Evolutionary conservation across 2,329 filamentous ascomycete genomes (phyloP).

Genomic region (Hymenoscyphus fraxineus): DNA sequence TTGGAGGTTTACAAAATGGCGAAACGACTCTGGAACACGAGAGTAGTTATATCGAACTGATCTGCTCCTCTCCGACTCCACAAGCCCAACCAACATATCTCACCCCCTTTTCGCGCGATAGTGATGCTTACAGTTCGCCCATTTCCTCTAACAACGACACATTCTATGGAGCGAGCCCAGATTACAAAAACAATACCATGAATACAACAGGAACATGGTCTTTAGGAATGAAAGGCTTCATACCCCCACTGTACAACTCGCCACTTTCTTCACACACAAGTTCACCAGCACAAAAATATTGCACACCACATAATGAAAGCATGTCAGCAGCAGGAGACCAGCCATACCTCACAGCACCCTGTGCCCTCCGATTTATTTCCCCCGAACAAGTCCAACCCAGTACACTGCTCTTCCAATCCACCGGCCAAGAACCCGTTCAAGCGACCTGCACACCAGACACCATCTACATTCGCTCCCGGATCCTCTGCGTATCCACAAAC

Average conservation of each 20-base stretch:
- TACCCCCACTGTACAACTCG: conserved; percentile 10
- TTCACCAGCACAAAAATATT: conserved; percentile 2
- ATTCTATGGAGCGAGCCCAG: conserved; percentile 6
- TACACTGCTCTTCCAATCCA: conserved; percentile 12
- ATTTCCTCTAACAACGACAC: conserved; percentile 9
- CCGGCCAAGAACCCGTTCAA: not conserved
- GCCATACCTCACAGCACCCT: conserved; percentile 12
- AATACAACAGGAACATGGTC: conserved; percentile 13
- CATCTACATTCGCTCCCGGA: conserved; percentile 10
- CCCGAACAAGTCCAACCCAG: conserved; percentile 1
- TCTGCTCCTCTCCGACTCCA: conserved; percentile 1
- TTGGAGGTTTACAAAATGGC: conserved; percentile 7
- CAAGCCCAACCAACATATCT: not conserved
- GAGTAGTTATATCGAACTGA: conserved; percentile 15
- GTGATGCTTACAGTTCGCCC: not conserved
- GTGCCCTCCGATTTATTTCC: conserved; percentile 6
- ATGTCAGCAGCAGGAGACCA: not conserved
- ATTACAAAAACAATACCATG: not conserved
- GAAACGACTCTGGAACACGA: conserved; percentile 8
- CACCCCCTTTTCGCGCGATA: conserved; percentile 1
- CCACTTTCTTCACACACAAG: not conserved
- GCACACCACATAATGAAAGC: not conserved
- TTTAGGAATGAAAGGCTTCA: conserved; percentile 9
- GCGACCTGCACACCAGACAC: conserved; percentile 6
- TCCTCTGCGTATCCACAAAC: conserved; percentile 2